These are phyloP conservation scores for Whalleya microplaca DNA, from an alignment of 2,329 filamentous ascomycete species.

Conservation along the genomic window DNA sequence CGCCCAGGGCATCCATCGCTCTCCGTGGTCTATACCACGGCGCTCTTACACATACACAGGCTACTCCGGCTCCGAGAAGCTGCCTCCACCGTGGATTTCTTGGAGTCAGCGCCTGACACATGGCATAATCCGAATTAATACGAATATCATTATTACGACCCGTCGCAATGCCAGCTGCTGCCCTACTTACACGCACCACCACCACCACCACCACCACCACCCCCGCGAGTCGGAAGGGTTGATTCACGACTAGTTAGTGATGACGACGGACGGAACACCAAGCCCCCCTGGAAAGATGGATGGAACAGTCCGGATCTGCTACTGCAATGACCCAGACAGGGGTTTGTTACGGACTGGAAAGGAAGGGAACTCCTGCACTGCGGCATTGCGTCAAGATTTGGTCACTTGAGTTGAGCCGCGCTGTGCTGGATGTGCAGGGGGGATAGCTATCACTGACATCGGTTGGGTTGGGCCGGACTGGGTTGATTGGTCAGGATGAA, in stretches of 20 bases:
- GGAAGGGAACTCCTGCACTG: background rate
- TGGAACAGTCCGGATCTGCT: background rate
- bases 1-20: constrained; percentile 17
- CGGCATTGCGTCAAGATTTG: background rate
- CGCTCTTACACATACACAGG: background rate
- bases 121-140: constrained; percentile 5
- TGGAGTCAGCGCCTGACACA: constrained; percentile 7
- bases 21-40: constrained; percentile 19
- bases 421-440: background rate
- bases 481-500: constrained; percentile 3
- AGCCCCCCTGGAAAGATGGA: background rate
- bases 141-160: constrained; percentile 10
- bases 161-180: constrained; percentile 9
- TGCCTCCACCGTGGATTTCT: constrained; percentile 2
- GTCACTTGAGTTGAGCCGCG: constrained; percentile 5
- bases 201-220: too few relatives aligned
- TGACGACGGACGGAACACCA: constrained; percentile 16
- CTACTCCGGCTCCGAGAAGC: background rate
- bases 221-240: constrained; percentile 4
- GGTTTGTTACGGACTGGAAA: background rate
- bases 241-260: constrained; percentile 15
- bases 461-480: constrained; percentile 2
- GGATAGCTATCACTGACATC: constrained; percentile 1
- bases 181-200: constrained; percentile 2
- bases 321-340: background rate